phyloP scores from a whole-genome alignment of 129 eudicot genomes.

The Centrapalus pauciflorus region DNA sequence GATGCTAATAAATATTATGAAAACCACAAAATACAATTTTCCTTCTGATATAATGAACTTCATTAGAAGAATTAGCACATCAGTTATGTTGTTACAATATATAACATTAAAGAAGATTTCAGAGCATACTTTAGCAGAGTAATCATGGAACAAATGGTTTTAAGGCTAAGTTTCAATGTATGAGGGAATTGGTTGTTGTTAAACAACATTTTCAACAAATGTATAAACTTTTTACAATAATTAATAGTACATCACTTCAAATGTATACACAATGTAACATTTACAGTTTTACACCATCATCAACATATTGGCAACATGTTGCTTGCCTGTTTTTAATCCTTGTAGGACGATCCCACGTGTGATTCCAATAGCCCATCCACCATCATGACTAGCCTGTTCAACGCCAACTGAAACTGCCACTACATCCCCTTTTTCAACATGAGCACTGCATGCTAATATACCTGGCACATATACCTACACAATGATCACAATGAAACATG shows the following conservation, averaged over 20 bases:
- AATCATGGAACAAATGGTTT: neutral
- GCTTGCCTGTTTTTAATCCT: slow-evolving; percentile 69
- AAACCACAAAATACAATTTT: no score
- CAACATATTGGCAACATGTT: neutral
- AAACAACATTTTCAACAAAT: neutral
- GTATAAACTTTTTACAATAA: neutral
- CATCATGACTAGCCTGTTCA: slow-evolving; percentile 66
- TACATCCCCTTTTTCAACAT: slow-evolving; percentile 83
- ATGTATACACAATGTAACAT: neutral
- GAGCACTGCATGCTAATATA: slow-evolving; percentile 96
- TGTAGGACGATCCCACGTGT: slow-evolving; percentile 91
- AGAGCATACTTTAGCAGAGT: neutral
- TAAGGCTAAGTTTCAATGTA: neutral
- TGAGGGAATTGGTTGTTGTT: neutral
- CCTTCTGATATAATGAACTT: no score
- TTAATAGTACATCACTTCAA: neutral
- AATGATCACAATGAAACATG: slow-evolving; percentile 10
- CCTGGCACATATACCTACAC: slow-evolving; percentile 92
- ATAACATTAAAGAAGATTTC: neutral
- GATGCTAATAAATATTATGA: no score
- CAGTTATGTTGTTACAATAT: neutral
- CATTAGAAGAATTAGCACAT: no score
- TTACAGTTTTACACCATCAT: neutral
- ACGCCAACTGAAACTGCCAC: slow-evolving; percentile 95
- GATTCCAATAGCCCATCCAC: slow-evolving; percentile 78